Evolutionary conservation across 805 yeast genomes (phyloP).

Genomic region (Hagleromyces aurorensis): DNA sequence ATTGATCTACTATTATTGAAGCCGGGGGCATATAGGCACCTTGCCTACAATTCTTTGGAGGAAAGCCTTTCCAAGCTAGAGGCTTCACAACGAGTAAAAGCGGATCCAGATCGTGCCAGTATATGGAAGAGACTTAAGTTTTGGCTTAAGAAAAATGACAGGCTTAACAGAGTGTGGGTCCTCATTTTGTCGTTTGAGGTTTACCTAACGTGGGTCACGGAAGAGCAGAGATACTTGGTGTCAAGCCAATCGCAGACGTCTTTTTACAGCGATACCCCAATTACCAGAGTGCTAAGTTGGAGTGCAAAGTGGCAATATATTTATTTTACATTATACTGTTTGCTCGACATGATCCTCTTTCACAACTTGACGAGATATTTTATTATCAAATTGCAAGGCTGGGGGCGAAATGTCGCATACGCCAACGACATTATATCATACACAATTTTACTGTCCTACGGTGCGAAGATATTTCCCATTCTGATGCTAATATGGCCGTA

Average conservation of each 20-base stretch:
- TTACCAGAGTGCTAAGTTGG: slow-evolving; percentile 29
- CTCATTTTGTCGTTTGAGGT: slow-evolving; percentile 76
- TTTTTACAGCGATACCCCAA: slow-evolving; percentile 13
- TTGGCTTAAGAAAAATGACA: slow-evolving; percentile 20
- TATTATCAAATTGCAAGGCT: slow-evolving; percentile 19
- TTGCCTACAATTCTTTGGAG: slow-evolving; percentile 62
- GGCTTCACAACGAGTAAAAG: slow-evolving; percentile 5
- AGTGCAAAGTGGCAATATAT: slow-evolving; percentile 44
- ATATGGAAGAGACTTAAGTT: slow-evolving; percentile 6
- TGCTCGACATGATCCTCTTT: slow-evolving; percentile 39
- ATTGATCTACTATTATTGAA: slow-evolving; percentile 77
- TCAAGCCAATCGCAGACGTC: slow-evolving; percentile 11
- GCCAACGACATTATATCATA: slow-evolving; percentile 40
- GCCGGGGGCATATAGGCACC: slow-evolving; percentile 82
- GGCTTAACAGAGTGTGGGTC: slow-evolving; percentile 43
- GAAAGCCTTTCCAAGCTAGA: slow-evolving; percentile 11
- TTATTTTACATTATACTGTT: slow-evolving; percentile 46
- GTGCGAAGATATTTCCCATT: slow-evolving; percentile 80
- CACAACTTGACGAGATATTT: slow-evolving; percentile 32
- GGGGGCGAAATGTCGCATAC: slow-evolving; percentile 24
- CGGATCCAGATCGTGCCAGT: slow-evolving; percentile 2
- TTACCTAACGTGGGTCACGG: slow-evolving; percentile 85
- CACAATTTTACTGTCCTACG: slow-evolving; percentile 67
- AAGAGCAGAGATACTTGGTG: slow-evolving; percentile 53
- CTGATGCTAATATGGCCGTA: slow-evolving; percentile 96